Percentiles rank a stretch among this genome's conserved stretches.
Conservation (phyloP, 192 early-diverging fungal genomes). For the Gaertneriomyces semiglobifer region DNA sequence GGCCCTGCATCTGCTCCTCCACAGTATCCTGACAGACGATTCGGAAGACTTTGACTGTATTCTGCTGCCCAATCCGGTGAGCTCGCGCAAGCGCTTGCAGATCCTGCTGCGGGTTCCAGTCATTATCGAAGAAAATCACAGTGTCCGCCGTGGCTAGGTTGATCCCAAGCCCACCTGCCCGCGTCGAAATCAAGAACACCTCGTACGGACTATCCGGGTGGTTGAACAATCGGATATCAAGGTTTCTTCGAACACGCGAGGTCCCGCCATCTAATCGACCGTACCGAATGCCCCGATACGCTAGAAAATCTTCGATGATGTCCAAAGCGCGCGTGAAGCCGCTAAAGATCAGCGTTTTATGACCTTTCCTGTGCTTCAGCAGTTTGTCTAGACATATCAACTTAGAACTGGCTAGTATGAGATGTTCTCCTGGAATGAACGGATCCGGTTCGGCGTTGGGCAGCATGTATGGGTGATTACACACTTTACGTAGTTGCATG, state of each 20-base stretch:
- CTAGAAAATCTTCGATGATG: slow-evolving; percentile 44
- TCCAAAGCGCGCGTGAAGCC: slow-evolving; percentile 51
- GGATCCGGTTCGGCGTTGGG: slow-evolving; percentile 52
- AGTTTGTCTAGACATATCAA: slow-evolving; percentile 60
- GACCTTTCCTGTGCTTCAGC: slow-evolving; percentile 48
- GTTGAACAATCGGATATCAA: slow-evolving; percentile 37
- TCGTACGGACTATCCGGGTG: slow-evolving; percentile 40
- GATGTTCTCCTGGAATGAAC: slow-evolving; percentile 51
- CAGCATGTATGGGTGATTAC: slow-evolving; percentile 68
- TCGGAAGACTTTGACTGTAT: slow-evolving; percentile 71
- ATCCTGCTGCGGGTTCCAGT: slow-evolving; percentile 77
- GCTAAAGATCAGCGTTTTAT: slow-evolving; percentile 44
- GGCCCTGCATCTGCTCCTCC: slow-evolving; percentile 66
- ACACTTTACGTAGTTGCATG: slow-evolving; percentile 79
- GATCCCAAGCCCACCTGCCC: slow-evolving; percentile 94
- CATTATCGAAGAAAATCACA: slow-evolving; percentile 81
- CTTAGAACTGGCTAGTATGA: slow-evolving; percentile 69
- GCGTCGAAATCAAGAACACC: slow-evolving; percentile 86
- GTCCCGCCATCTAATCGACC: slow-evolving; percentile 37
- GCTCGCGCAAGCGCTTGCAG: slow-evolving; percentile 74
- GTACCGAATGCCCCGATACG: slow-evolving; percentile 17
- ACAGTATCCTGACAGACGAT: slow-evolving; percentile 67
- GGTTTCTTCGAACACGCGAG: slow-evolving; percentile 25
- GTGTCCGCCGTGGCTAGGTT: slow-evolving; percentile 93
- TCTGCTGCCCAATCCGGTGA: slow-evolving; percentile 73